Conservation (phyloP, 1,284 basidiomycete genomes). For the Pholiota adiposa region DNA sequence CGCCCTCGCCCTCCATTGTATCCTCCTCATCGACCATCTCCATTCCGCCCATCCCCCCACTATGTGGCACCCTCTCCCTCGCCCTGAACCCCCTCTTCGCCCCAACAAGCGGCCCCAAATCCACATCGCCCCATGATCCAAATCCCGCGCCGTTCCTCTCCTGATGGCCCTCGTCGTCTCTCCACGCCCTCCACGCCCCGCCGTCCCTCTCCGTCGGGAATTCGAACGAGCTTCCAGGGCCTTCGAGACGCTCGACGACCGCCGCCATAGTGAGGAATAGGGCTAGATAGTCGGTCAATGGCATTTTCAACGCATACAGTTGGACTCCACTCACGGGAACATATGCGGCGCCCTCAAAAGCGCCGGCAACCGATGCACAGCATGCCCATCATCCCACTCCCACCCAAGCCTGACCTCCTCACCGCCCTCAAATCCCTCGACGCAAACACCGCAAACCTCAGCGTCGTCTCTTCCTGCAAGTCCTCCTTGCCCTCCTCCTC, state of each 20-base stretch:
- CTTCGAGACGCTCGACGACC: slow-evolving; percentile 50
- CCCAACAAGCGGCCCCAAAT: slow-evolving; percentile 76
- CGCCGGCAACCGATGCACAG: slow-evolving; percentile 82
- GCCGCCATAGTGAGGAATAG: slow-evolving; percentile 54
- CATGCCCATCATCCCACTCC: slow-evolving; percentile 96
- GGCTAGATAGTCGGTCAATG: slow-evolving; percentile 7
- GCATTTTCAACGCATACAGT: background rate
- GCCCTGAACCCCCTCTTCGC: slow-evolving; percentile 68
- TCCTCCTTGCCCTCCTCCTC: slow-evolving; percentile 4
- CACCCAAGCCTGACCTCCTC: slow-evolving; percentile 93
- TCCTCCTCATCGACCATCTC: slow-evolving; percentile 37
- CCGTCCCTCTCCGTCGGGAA: background rate
- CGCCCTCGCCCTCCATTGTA: background rate
- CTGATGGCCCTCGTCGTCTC: slow-evolving; percentile 10
- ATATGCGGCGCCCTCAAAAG: slow-evolving; percentile 61
- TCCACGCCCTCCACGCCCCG: background rate
- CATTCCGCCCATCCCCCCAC: slow-evolving; percentile 66
- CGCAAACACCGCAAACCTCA: slow-evolving; percentile 87
- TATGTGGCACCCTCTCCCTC: slow-evolving; percentile 51
- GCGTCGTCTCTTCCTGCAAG: slow-evolving; percentile 43
- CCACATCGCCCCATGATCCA: slow-evolving; percentile 30
- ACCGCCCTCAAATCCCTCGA: slow-evolving; percentile 72
- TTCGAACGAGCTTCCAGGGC: background rate
- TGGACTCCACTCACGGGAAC: slow-evolving; percentile 53
- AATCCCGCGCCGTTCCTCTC: background rate